Evolutionary conservation across 2,329 filamentous ascomycete genomes (phyloP), one percentile per base, ranked within the genome.

Genomic region (Neoscytalidium dimidiatum): DNA sequence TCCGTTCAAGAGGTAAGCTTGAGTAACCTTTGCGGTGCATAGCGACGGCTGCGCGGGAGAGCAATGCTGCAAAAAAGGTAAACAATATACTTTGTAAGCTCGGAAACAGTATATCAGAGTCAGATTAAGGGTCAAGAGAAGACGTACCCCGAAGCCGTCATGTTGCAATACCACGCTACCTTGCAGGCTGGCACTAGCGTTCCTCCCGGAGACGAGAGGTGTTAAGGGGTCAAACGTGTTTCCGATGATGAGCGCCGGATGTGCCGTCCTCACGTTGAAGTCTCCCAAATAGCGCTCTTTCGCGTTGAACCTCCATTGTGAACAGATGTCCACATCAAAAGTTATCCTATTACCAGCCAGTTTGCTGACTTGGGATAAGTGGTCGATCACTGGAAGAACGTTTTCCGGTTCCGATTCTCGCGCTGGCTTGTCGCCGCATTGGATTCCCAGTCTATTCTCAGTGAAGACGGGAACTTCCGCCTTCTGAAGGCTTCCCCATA

Each of bases 291-390:
- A 71, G 28, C 64, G 64, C 66, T 71, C 70, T 31, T 64, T 66
- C 5, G 68, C 69, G 1, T 65, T 31, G 26, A 67, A 69, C 26
- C 66, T 67, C 69, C 69, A 71, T 31, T 67, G 66, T 19, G 69
- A 65, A 19, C 69, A 70, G 0, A 28, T 6, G 77, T 79, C 69
- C 49, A 51, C 17, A 2, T 66, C 64, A 44, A 65, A 72, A 17
- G 64, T 35, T 11, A 71, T 64, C 48, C 72, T 52, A 33, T 73
- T 69, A 13, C 62, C 60, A 17, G 69, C 71, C 3, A 72, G 1
- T 23, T 38, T 41, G 58, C 58, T 62, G 7, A 19, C 11, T 3
- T 38, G 3, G 17, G 5, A n/a, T 13, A 51, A 19, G 9, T 49
- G 43, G 3, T 28, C 31, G 3, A 62, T n/a, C 3, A 21, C 31